phyloP scores from a whole-genome alignment of 176 grass and related monocot species.

The Elymus sibiricus region DNA sequence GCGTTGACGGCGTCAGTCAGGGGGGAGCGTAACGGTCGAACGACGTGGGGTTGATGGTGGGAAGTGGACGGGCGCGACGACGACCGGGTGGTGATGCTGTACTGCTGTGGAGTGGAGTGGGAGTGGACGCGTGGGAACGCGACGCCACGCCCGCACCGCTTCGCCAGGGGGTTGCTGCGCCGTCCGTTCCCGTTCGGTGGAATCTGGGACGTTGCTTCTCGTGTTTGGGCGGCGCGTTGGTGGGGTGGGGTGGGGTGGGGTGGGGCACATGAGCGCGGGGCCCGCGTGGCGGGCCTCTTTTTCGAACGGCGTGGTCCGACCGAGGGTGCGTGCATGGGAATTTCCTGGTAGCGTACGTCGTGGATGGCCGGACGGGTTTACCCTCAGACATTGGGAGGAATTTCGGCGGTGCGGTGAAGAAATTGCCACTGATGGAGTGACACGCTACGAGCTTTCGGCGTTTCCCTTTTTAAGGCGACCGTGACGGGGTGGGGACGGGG shows the following conservation, averaged over 20 bases:
- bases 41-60: conserved; percentile 1
- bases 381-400: background rate
- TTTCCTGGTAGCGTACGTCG: background rate
- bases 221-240: background rate
- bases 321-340: background rate
- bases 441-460: background rate
- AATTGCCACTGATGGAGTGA: conserved; percentile 15
- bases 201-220: background rate
- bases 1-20: conserved; percentile 36
- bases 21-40: conserved; percentile 37
- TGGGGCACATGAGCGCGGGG: conserved; percentile 12
- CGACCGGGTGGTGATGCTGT: background rate
- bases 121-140: conserved; percentile 15
- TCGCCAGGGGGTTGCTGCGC: background rate
- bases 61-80: conserved; percentile 13
- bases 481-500: background rate
- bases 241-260: background rate
- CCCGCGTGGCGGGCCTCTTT: conserved; percentile 28
- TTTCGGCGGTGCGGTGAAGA: background rate
- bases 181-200: background rate
- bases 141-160: background rate
- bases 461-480: background rate
- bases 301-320: conserved; percentile 20
- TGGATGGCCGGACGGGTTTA: background rate
- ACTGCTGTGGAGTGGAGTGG: conserved; percentile 2